Evolutionary conservation across 257 asterid genomes (phyloP).

Genomic region (Capsicum pubescens): DNA sequence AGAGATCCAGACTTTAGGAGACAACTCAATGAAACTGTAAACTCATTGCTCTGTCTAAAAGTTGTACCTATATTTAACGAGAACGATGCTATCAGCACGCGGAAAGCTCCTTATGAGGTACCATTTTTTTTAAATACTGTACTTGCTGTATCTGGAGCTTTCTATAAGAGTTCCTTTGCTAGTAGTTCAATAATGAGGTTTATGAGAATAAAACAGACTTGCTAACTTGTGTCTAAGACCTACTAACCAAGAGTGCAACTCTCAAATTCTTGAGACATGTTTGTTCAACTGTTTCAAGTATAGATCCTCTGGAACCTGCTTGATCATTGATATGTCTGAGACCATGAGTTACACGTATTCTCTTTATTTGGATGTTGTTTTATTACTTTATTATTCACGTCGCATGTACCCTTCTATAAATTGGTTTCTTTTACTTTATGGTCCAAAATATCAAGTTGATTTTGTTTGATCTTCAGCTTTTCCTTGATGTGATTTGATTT

Average conservation of each 20-base stretch:
- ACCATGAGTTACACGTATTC: conserved; percentile 14
- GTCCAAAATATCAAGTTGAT: conserved; percentile 10
- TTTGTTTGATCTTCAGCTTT: not conserved
- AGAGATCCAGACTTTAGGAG: conserved; percentile 65
- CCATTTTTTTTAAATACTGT: conserved; percentile 20
- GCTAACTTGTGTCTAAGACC: conserved; percentile 16
- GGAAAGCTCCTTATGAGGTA: conserved; percentile 90
- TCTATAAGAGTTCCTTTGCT: not conserved
- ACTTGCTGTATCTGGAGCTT: conserved; percentile 18
- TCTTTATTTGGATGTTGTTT: not conserved
- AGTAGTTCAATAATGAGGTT: conserved; percentile 19
- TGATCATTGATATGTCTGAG: conserved; percentile 24
- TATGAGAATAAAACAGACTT: conserved; percentile 19
- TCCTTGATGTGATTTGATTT: not conserved
- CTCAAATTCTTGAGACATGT: conserved; percentile 18
- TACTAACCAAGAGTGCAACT: conserved; percentile 16
- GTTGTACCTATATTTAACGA: conserved; percentile 84
- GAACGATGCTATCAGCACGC: conserved; percentile 80
- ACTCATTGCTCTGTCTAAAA: conserved; percentile 58
- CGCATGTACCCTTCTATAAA: conserved; percentile 5
- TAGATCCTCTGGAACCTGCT: conserved; percentile 23
- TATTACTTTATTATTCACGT: not conserved
- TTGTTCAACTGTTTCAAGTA: conserved; percentile 13
- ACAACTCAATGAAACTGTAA: conserved; percentile 71
- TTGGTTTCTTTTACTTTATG: not conserved